These are phyloP conservation scores for Berkeleyomyces basicola DNA, from an alignment of 2,329 filamentous ascomycete species.

Conservation along the genomic window DNA sequence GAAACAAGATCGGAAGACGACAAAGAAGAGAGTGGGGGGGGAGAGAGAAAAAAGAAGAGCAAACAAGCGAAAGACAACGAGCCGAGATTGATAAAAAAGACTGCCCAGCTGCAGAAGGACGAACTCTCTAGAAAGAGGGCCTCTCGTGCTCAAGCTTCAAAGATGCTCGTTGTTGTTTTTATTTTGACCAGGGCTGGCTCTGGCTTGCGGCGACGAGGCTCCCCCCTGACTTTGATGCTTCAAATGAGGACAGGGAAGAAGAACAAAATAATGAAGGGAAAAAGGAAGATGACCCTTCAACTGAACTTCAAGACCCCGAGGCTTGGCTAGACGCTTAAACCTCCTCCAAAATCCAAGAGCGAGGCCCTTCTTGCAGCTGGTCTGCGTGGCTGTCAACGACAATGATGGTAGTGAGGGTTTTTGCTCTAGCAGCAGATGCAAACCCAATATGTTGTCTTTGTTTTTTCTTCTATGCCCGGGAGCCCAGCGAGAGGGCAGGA, in stretches of 20 bases:
- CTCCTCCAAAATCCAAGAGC: not conserved
- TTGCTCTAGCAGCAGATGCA: not conserved
- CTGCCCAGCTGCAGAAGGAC: not conserved
- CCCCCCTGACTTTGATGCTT: conserved; percentile 4
- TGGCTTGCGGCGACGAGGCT: not conserved
- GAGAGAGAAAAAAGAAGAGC: not conserved
- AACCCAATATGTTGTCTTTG: not conserved
- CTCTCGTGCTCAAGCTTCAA: not conserved
- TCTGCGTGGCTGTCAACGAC: not conserved
- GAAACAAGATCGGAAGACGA: not conserved
- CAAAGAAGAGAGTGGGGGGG: not conserved
- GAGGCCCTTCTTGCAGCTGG: not conserved
- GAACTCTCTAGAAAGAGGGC: not conserved
- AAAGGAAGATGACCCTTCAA: not conserved
- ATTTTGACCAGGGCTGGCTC: conserved; percentile 1
- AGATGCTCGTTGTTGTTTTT: not conserved
- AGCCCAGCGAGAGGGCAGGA: no score
- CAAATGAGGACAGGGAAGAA: not conserved
- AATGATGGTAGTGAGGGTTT: not conserved
- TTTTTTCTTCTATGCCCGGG: not conserved
- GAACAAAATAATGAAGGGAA: not conserved
- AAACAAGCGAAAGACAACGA: not conserved
- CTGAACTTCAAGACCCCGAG: not conserved
- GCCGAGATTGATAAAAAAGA: not conserved
- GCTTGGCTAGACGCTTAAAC: conserved; percentile 9